Evolutionary conservation across 768 basidiomycete genomes (phyloP).

Genomic region (Lenzites betulinus): DNA sequence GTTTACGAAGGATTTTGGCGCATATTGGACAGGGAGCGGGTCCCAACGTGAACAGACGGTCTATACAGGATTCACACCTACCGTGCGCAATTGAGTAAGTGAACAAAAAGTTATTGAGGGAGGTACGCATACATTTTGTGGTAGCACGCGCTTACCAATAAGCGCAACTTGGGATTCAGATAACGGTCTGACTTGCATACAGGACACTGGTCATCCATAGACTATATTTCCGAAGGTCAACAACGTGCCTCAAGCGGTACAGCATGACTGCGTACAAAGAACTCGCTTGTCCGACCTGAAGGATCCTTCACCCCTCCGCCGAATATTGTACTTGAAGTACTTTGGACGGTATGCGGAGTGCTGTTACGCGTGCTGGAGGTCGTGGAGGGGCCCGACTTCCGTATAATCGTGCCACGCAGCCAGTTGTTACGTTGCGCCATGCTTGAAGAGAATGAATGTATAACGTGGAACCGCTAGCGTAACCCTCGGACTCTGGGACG

Average conservation of each 20-base stretch:
- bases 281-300: constrained; percentile 80
- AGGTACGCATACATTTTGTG: constrained; percentile 82
- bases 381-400: constrained; percentile 53
- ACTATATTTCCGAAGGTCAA: constrained; percentile 41
- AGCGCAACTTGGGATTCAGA: constrained; percentile 88
- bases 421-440: constrained; percentile 47
- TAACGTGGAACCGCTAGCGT: not conserved
- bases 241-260: not conserved
- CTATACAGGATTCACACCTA: constrained; percentile 99
- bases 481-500: too few species aligned
- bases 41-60: constrained; percentile 91
- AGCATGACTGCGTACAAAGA: constrained; percentile 57
- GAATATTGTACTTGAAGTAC: constrained; percentile 72
- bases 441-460: not conserved
- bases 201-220: constrained; percentile 93
- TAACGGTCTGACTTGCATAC: constrained; percentile 97
- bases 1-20: constrained; percentile 81
- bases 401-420: constrained; percentile 76
- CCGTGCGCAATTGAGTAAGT: not conserved
- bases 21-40: constrained; percentile 97
- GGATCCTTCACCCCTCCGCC: constrained; percentile 87
- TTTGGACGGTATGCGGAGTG: constrained; percentile 65
- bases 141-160: constrained; percentile 95
- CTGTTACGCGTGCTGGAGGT: constrained; percentile 56
- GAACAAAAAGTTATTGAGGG: not conserved